phyloP scores from a whole-genome alignment of 495 filamentous ascomycete genomes.

The Penicillium egyptiacum region DNA sequence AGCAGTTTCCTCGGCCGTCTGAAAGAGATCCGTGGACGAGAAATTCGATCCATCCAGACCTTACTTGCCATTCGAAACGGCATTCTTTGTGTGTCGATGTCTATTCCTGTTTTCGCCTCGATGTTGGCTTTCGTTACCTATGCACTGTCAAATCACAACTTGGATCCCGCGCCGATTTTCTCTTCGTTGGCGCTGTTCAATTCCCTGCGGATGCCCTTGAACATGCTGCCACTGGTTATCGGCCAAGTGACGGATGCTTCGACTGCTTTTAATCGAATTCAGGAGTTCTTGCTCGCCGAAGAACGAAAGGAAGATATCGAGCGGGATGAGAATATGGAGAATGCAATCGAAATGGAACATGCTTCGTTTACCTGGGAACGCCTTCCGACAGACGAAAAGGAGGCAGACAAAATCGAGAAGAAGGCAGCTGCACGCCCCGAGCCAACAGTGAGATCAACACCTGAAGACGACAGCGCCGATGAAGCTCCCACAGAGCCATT shows the following conservation, averaged over 20 bases:
- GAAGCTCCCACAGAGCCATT: conserved; percentile 72
- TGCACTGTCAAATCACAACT: conserved; percentile 67
- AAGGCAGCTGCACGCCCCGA: conserved; percentile 29
- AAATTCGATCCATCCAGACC: conserved; percentile 77
- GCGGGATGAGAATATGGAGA: conserved; percentile 58
- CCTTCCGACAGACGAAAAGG: conserved; percentile 64
- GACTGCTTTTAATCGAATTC: conserved; percentile 77
- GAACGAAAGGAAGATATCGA: conserved; percentile 75
- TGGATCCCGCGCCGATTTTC: conserved; percentile 79
- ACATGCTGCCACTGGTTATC: conserved; percentile 83
- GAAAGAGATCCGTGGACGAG: conserved; percentile 64
- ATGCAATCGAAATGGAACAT: conserved; percentile 69
- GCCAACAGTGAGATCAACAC: conserved; percentile 27
- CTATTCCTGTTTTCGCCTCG: conserved; percentile 85
- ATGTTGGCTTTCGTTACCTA: conserved; percentile 96
- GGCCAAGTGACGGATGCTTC: conserved; percentile 86
- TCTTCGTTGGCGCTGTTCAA: conserved; percentile 94
- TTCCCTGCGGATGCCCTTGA: conserved; percentile 81
- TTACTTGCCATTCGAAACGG: conserved; percentile 79
- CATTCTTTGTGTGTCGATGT: conserved; percentile 75
- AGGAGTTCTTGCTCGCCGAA: conserved; percentile 83
- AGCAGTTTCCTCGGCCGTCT: conserved; percentile 78
- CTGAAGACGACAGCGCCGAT: conserved; percentile 39
- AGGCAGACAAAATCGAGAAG: conserved; percentile 39
- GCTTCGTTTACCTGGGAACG: conserved; percentile 95